Percentiles rank a stretch among this genome's conserved stretches.
Conservation (phyloP, 139 green algal species). For the Haematococcus lacustris region DNA sequence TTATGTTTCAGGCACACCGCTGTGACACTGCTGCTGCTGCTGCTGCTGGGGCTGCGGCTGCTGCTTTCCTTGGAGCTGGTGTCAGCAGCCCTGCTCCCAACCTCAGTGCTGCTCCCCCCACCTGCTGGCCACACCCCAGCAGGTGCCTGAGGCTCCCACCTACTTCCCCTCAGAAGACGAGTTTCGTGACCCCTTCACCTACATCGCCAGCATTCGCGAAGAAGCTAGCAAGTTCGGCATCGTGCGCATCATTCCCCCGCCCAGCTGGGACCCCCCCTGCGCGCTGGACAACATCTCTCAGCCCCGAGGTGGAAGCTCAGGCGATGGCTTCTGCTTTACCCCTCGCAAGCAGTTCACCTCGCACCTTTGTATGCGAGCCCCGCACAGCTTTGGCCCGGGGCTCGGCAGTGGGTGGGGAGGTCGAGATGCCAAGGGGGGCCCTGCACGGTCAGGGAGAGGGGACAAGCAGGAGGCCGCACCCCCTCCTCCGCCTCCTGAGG, state of each 20-base stretch:
- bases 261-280: conserved; percentile 50
- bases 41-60: not conserved
- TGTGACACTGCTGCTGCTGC: no score
- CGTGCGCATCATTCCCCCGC: conserved; percentile 79
- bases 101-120: not conserved
- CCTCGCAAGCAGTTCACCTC: conserved; percentile 35
- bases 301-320: not conserved
- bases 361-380: conserved; percentile 34
- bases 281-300: conserved; percentile 2
- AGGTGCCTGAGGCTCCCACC: conserved; percentile 45
- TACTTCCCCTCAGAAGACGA: conserved; percentile 72
- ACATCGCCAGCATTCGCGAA: conserved; percentile 60
- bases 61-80: not conserved
- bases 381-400: conserved; percentile 5
- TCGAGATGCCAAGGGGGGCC: no score
- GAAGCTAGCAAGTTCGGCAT: conserved; percentile 69
- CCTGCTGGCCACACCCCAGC: not conserved
- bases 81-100: not conserved
- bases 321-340: conserved; percentile 3
- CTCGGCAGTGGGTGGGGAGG: no score
- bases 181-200: conserved; percentile 74
- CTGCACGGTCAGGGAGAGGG: no score
- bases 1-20: no score
- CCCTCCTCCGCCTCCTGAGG: no score
- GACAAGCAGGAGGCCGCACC: no score